Percentiles rank a stretch among this genome's conserved stretches.
These are phyloP conservation scores for Naganishia antarctica DNA, from an alignment of 768 basidiomycete species.

Conservation along the genomic window DNA sequence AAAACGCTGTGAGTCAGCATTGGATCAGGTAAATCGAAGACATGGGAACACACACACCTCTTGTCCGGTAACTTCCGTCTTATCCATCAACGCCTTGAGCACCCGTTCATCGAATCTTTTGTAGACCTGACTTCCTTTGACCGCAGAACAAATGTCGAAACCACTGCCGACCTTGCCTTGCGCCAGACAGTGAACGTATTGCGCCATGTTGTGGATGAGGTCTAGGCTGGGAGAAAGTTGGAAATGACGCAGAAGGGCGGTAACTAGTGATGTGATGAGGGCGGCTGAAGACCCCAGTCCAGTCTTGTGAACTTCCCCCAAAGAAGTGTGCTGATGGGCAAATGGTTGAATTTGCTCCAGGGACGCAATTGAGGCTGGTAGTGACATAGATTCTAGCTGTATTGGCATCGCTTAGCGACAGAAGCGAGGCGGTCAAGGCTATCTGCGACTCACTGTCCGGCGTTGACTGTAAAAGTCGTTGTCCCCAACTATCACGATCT, in stretches of 20 bases:
- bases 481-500: conserved; percentile 80
- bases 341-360: conserved; percentile 72
- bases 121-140: conserved; percentile 91
- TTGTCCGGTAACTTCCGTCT: conserved; percentile 50
- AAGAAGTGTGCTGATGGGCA: conserved; percentile 60
- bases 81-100: conserved; percentile 62
- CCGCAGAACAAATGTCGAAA: conserved; percentile 90
- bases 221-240: conserved; percentile 41
- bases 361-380: conserved; percentile 63
- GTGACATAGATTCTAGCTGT: conserved; percentile 61
- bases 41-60: conserved; percentile 1
- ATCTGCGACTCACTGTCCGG: conserved; percentile 59
- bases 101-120: conserved; percentile 49
- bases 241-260: conserved; percentile 74
- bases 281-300: conserved; percentile 96
- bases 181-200: conserved; percentile 89
- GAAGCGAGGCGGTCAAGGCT: neutral
- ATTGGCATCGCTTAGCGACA: neutral
- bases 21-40: neutral
- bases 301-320: conserved; percentile 91
- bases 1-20: too few relatives aligned
- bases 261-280: conserved; percentile 88
- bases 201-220: conserved; percentile 84
- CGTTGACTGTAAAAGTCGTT: conserved; percentile 98
- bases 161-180: conserved; percentile 98